A percentile compares a stretch with the other conserved stretches of the same genome.
Evolutionary conservation across 768 basidiomycete genomes (phyloP).

Genomic region (Russula emetica): DNA sequence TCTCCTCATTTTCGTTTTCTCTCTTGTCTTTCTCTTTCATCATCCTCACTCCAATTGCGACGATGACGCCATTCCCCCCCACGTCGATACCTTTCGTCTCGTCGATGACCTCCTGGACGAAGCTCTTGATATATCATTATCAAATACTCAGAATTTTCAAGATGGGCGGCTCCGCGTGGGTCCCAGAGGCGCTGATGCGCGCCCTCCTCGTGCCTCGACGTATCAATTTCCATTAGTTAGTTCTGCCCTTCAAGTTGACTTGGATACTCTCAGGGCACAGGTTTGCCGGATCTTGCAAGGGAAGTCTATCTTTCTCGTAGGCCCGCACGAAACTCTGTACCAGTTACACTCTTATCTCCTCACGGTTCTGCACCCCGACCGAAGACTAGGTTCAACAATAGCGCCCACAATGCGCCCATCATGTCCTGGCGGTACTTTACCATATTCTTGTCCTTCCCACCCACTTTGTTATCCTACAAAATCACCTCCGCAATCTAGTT

Average conservation of each 20-base stretch:
- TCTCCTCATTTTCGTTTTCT: background rate
- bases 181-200: background rate
- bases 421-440: conserved; percentile 6
- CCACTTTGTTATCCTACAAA: conserved; percentile 7
- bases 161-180: no score
- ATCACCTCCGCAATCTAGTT: background rate
- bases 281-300: conserved; percentile 12
- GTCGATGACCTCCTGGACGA: conserved; percentile 13
- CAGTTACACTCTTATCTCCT: conserved; percentile 20
- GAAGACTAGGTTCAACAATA: background rate
- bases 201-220: background rate
- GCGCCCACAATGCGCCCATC: background rate
- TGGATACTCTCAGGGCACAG: background rate
- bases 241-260: background rate
- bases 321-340: conserved; percentile 16
- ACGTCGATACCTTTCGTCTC: background rate
- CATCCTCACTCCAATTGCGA: background rate
- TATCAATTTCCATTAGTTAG: background rate
- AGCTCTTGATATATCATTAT: background rate
- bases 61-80: background rate
- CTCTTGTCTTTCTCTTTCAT: background rate
- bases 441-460: conserved; percentile 20
- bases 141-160: background rate
- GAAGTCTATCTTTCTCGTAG: conserved; percentile 12
- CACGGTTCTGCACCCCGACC: background rate